Percentiles rank a stretch among this genome's conserved stretches.
phyloP scores from a whole-genome alignment of 2,329 filamentous ascomycete genomes.

The Sporothrix humicola region DNA sequence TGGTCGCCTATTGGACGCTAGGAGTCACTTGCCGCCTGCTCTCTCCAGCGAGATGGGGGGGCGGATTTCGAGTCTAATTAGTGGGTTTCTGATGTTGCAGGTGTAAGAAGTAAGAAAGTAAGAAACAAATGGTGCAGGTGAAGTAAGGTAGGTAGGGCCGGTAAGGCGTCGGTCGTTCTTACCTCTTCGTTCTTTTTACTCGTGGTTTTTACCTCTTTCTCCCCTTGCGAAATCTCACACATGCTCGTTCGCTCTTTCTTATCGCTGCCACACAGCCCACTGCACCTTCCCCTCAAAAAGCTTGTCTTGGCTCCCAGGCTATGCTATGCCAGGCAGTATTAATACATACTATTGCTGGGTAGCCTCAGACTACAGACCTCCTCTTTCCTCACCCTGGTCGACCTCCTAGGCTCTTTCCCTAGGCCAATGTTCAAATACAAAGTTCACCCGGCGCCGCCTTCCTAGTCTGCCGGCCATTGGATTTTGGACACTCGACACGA shows the following conservation, averaged over 20 bases:
- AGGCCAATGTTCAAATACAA: background rate
- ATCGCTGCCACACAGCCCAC: conserved; percentile 1
- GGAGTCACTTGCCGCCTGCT: background rate
- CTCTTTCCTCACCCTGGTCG: background rate
- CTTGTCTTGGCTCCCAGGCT: conserved; percentile 23
- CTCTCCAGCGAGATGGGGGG: background rate
- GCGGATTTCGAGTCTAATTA: background rate
- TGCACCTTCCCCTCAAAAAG: conserved; percentile 22
- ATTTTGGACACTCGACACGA: background rate
- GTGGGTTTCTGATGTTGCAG: background rate
- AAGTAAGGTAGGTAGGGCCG: too few relatives aligned
- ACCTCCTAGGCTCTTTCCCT: background rate
- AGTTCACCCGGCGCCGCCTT: background rate
- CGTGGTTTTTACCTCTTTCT: too few relatives aligned
- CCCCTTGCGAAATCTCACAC: too few relatives aligned
- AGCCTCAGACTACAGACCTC: background rate
- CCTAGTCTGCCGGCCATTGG: background rate
- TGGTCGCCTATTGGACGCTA: background rate
- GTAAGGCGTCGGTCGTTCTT: too few relatives aligned
- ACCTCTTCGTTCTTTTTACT: too few relatives aligned
- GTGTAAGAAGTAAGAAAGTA: too few relatives aligned
- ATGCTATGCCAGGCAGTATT: background rate
- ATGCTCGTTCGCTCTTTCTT: background rate
- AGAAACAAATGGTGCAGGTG: too few relatives aligned
- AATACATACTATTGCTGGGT: too few relatives aligned